These are phyloP conservation scores for Kwoniella sp. DNA, from an alignment of 768 basidiomycete genomes.

Conservation along the genomic window DNA sequence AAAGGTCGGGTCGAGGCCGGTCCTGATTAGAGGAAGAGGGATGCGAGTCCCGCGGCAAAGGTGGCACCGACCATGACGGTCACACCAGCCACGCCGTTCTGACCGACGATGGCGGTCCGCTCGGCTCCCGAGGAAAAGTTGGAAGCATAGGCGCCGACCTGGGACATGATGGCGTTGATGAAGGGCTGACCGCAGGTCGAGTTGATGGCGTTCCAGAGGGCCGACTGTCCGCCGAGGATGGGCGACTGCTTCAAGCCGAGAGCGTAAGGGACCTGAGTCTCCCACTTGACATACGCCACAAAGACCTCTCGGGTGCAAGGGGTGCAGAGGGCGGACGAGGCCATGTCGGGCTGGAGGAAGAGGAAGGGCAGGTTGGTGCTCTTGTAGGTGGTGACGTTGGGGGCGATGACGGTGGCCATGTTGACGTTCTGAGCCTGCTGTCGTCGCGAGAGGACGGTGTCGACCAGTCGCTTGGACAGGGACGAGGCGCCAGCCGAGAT, in stretches of 20 bases:
- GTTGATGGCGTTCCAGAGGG: conserved; percentile 63
- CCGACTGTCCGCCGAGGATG: conserved; percentile 63
- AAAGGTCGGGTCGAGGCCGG: too few species aligned
- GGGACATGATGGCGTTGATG: conserved; percentile 50
- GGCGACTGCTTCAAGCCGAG: conserved; percentile 65
- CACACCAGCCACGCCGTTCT: conserved; percentile 10
- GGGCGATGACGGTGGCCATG: conserved; percentile 44
- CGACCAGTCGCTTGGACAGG: conserved; percentile 32
- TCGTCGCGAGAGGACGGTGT: conserved; percentile 29
- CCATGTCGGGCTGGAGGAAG: conserved; percentile 60
- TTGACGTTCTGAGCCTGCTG: conserved; percentile 6
- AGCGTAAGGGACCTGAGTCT: conserved; percentile 67
- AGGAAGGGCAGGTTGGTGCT: conserved; percentile 64
- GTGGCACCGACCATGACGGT: conserved; percentile 4
- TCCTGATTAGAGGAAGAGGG: too few species aligned
- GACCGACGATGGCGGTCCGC: conserved; percentile 5
- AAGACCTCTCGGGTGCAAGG: conserved; percentile 75
- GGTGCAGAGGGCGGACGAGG: conserved; percentile 64
- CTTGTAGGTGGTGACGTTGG: conserved; percentile 57
- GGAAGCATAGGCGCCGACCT: conserved; percentile 35
- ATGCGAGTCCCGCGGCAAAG: conserved; percentile 20
- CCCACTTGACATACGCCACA: conserved; percentile 70
- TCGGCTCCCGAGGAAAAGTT: conserved; percentile 29
- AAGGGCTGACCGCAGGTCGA: conserved; percentile 67
- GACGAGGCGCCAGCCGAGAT: conserved; percentile 21